Conservation (phyloP, 2,329 filamentous ascomycete genomes). For the Talaromyces sp. region DNA sequence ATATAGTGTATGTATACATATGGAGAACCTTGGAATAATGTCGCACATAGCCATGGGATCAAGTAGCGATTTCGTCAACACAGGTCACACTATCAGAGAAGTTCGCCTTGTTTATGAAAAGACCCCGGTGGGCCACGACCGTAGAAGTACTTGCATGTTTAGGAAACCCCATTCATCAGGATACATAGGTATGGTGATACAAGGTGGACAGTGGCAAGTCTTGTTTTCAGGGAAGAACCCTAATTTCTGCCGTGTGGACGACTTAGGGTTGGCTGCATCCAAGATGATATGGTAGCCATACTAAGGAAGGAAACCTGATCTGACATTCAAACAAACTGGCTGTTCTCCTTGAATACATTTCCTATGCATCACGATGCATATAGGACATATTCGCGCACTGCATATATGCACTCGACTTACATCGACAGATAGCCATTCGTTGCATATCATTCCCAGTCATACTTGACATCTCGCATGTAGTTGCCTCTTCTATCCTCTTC, state of each 20-base stretch:
- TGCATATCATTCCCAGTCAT: not conserved
- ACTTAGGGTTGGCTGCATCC: not conserved
- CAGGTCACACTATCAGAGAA: not conserved
- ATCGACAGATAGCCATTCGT: not conserved
- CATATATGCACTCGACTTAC: not conserved
- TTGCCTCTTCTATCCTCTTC: not conserved
- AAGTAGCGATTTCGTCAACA: not conserved
- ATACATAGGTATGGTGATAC: not conserved
- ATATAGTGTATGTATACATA: not conserved
- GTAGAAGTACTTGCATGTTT: not conserved
- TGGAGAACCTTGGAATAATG: not conserved
- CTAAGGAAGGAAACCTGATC: not conserved
- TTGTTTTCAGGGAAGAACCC: not conserved
- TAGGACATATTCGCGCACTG: not conserved
- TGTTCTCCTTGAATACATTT: too few species aligned
- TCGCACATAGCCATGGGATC: not conserved
- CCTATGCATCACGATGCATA: not conserved
- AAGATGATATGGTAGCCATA: not conserved
- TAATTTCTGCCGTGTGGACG: not conserved
- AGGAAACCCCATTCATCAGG: not conserved
- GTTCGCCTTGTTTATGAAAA: not conserved
- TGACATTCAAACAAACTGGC: not conserved
- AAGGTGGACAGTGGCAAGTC: not conserved
- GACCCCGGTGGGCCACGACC: not conserved
- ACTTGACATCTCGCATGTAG: not conserved